Conservation (phyloP, 2,329 filamentous ascomycete genomes). For the Harringtonia lauricola region DNA sequence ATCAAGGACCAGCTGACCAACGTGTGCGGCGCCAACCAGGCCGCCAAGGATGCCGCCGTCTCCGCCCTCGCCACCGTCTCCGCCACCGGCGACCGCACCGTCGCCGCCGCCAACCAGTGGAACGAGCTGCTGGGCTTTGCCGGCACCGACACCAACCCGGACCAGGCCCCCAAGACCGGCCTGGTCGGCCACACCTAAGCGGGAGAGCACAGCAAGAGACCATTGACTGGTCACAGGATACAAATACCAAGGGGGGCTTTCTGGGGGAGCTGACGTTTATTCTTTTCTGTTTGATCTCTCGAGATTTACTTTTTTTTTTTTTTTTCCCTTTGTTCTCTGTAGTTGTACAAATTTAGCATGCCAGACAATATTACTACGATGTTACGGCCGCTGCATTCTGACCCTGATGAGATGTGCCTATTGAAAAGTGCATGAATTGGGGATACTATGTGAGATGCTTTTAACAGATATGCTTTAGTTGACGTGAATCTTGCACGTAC, state of each 20-base stretch:
- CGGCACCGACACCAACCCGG: slow-evolving; percentile 26
- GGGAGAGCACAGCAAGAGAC: no score
- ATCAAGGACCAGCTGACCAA: slow-evolving; percentile 60
- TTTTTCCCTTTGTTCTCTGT: background rate
- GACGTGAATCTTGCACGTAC: no score
- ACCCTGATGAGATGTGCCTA: no score
- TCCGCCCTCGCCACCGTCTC: slow-evolving; percentile 33
- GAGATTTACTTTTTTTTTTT: background rate
- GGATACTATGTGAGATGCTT: no score
- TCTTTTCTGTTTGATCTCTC: no score
- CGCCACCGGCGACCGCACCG: slow-evolving; percentile 22
- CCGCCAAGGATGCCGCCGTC: slow-evolving; percentile 41
- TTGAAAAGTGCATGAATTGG: no score
- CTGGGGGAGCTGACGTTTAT: background rate
- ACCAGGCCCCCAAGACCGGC: slow-evolving; percentile 24
- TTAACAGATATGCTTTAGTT: no score
- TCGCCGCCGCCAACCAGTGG: slow-evolving; percentile 26
- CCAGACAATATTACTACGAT: no score
- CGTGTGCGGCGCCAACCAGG: slow-evolving; percentile 51
- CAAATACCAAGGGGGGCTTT: no score
- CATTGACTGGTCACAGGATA: no score
- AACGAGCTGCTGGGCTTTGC: slow-evolving; percentile 29
- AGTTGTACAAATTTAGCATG: no score
- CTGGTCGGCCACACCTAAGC: slow-evolving; percentile 25
- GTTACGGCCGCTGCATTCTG: no score